Conservation (phyloP, 169 alveolate species). For the Eimeria sp. region DNA sequence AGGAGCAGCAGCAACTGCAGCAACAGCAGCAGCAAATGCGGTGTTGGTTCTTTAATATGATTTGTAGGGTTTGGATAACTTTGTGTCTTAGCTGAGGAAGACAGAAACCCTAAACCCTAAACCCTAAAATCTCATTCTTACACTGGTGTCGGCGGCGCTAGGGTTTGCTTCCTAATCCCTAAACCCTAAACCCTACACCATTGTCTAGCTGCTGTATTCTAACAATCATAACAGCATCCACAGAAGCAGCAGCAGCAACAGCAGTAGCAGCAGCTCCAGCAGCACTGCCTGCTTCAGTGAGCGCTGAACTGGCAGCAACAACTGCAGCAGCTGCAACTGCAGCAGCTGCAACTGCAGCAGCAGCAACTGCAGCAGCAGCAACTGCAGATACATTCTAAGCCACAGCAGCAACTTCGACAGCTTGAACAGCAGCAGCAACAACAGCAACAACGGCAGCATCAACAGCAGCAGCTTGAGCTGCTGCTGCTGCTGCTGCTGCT, state of each 20-base stretch:
- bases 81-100: neutral
- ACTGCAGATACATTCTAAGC: neutral
- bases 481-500: constrained; percentile 29
- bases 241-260: too few relatives aligned
- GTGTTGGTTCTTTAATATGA: neutral
- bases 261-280: neutral
- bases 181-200: constrained; percentile 29
- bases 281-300: neutral
- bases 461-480: neutral
- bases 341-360: constrained; percentile 17
- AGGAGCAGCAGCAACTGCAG: neutral
- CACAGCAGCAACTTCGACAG: neutral
- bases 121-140: neutral
- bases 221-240: too few relatives aligned
- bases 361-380: neutral
- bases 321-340: constrained; percentile 1
- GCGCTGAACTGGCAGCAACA: neutral
- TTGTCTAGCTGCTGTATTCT: too few relatives aligned
- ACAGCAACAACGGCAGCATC: neutral
- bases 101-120: constrained; percentile 35
- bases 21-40: constrained; percentile 2
- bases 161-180: constrained; percentile 7
- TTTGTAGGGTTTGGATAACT: neutral
- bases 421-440: neutral
- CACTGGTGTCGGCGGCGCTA: constrained; percentile 49